These are phyloP conservation scores for Fusarium torulosum DNA, from an alignment of 2,329 filamentous ascomycete species.

Conservation along the genomic window DNA sequence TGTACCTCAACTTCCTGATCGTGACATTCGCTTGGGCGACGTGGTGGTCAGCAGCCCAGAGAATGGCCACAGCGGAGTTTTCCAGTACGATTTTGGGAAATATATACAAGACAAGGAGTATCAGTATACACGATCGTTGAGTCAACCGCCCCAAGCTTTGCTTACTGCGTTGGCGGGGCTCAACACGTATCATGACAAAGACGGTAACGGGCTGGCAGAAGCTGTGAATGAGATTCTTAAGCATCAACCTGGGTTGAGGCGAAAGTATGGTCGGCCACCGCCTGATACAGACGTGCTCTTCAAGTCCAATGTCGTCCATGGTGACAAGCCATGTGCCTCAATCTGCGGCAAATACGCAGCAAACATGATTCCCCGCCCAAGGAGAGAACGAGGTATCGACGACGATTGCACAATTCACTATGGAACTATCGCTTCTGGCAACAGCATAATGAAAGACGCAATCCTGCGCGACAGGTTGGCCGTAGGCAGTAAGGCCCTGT, in stretches of 20 bases:
- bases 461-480: constrained; percentile 1
- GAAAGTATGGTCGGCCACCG: neutral
- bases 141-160: neutral
- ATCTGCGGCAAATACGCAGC: neutral
- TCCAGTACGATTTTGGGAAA: constrained; percentile 8
- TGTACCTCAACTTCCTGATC: neutral
- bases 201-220: neutral
- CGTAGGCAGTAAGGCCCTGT: neutral
- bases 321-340: neutral
- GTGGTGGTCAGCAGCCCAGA: neutral
- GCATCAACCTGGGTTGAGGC: neutral
- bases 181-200: neutral
- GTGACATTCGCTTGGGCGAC: constrained; percentile 4
- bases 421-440: constrained; percentile 34
- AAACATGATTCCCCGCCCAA: neutral
- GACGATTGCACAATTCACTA: constrained; percentile 40
- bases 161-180: neutral
- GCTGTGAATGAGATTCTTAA: neutral
- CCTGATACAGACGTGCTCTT: neutral
- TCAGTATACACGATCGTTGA: neutral
- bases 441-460: constrained; percentile 36
- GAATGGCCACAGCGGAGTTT: neutral
- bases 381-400: neutral
- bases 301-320: neutral
- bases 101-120: neutral